A percentile compares a stretch with the other conserved stretches of the same genome.
These are phyloP conservation scores for Solanum verrucosum DNA, from an alignment of 257 asterid genomes.

Conservation along the genomic window DNA sequence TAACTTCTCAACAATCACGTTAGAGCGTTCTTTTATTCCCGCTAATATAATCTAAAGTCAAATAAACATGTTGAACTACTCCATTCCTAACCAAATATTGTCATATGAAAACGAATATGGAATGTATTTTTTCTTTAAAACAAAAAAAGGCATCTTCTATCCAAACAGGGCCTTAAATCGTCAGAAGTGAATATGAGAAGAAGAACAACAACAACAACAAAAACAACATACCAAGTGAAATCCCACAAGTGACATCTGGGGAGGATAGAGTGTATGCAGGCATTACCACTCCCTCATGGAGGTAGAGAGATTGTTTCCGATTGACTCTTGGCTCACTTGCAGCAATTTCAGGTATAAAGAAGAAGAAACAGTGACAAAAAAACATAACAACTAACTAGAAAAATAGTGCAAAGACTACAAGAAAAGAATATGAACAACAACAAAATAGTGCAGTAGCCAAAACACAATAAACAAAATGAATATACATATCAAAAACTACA, in stretches of 20 bases:
- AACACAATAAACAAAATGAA: background rate
- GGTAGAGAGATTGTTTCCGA: background rate
- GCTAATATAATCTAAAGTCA: background rate
- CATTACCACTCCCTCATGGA: background rate
- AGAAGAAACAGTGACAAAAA: background rate
- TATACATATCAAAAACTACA: background rate
- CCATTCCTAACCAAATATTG: background rate
- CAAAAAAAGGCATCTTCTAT: background rate
- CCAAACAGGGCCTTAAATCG: background rate
- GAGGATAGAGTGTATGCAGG: background rate
- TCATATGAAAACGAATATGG: background rate
- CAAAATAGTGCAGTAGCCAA: background rate
- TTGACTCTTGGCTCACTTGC: background rate
- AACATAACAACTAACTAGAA: background rate
- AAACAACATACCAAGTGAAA: background rate
- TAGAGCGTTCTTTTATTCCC: background rate
- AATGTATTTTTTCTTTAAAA: background rate
- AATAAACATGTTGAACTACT: background rate
- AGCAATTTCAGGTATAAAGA: background rate
- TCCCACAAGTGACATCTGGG: background rate
- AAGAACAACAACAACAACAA: background rate
- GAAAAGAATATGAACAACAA: background rate
- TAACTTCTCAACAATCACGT: background rate
- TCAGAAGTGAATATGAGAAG: background rate
- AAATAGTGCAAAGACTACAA: background rate